Evolutionary conservation across 192 early-diverging fungal genomes (phyloP).

Genomic region (Coemansia sp.): DNA sequence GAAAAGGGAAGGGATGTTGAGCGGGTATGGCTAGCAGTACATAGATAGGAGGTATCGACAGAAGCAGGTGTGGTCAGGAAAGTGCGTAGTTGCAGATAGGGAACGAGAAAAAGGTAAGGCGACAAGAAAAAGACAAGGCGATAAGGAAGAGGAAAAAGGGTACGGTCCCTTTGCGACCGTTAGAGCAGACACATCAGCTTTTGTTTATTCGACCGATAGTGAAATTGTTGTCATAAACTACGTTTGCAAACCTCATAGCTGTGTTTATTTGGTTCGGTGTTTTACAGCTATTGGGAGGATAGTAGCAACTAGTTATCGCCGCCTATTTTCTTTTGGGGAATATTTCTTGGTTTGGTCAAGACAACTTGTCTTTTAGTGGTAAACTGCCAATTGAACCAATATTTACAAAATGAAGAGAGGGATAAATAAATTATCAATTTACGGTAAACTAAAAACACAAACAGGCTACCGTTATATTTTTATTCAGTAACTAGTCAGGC

Average conservation of each 20-base stretch:
- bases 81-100: not conserved
- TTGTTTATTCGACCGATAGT: not conserved
- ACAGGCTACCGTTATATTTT: too few species aligned
- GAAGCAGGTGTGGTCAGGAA: not conserved
- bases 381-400: too few species aligned
- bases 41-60: slow-evolving; percentile 6
- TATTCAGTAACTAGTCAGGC: too few species aligned
- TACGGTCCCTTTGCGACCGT: too few species aligned
- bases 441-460: too few species aligned
- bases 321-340: not conserved
- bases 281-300: not conserved
- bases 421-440: too few species aligned
- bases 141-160: slow-evolving; percentile 2
- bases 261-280: not conserved
- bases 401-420: too few species aligned
- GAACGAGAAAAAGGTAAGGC: not conserved
- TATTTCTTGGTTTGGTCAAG: too few species aligned
- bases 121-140: not conserved
- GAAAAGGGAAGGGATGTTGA: not conserved
- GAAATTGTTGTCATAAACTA: slow-evolving; percentile 13
- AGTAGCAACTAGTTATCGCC: not conserved
- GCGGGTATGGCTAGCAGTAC: slow-evolving; percentile 12
- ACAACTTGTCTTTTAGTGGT: too few species aligned
- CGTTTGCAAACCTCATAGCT: not conserved
- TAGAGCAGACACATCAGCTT: too few species aligned